Conservation (phyloP, 371 early-diverging fungal species). For the Actinomucor elegans region DNA sequence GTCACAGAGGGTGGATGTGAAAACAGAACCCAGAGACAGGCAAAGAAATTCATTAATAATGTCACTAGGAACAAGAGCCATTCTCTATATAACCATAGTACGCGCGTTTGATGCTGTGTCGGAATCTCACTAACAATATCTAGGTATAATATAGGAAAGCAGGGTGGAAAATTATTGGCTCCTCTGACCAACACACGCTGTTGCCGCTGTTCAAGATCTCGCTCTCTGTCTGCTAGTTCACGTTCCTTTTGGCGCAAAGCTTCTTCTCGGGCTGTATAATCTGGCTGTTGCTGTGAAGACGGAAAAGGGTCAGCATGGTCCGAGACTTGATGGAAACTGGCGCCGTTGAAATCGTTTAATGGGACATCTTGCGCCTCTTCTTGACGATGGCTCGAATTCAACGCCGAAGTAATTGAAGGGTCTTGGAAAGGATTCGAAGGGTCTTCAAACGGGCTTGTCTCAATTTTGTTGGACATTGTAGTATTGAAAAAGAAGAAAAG, state of each 20-base stretch:
- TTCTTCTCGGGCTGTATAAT: slow-evolving; percentile 47
- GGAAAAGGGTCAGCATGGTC: slow-evolving; percentile 36
- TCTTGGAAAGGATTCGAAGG: slow-evolving; percentile 66
- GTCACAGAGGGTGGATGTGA: slow-evolving; percentile 66
- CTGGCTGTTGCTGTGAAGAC: slow-evolving; percentile 8
- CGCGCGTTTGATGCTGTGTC: slow-evolving; percentile 58
- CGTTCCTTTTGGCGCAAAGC: slow-evolving; percentile 66
- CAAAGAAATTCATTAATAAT: slow-evolving; percentile 78
- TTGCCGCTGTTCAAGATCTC: slow-evolving; percentile 47
- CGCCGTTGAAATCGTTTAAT: slow-evolving; percentile 31
- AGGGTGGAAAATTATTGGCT: slow-evolving; percentile 84
- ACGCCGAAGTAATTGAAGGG: slow-evolving; percentile 52
- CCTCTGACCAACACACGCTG: slow-evolving; percentile 31
- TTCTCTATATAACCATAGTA: slow-evolving; percentile 68
- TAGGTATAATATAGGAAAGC: slow-evolving; percentile 82
- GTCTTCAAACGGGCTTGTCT: slow-evolving; percentile 53
- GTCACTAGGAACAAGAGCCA: slow-evolving; percentile 78
- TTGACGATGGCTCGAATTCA: slow-evolving; percentile 35
- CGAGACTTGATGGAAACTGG: slow-evolving; percentile 40
- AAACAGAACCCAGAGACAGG: slow-evolving; percentile 72
- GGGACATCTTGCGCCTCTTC: slow-evolving; percentile 20
- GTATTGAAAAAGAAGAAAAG: background rate
- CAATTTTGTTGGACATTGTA: slow-evolving; percentile 12
- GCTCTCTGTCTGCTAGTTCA: slow-evolving; percentile 68
- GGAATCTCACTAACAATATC: slow-evolving; percentile 79